These are phyloP conservation scores for Bruguiera gymnorhiza DNA, from an alignment of 345 rosid species.

Conservation along the genomic window DNA sequence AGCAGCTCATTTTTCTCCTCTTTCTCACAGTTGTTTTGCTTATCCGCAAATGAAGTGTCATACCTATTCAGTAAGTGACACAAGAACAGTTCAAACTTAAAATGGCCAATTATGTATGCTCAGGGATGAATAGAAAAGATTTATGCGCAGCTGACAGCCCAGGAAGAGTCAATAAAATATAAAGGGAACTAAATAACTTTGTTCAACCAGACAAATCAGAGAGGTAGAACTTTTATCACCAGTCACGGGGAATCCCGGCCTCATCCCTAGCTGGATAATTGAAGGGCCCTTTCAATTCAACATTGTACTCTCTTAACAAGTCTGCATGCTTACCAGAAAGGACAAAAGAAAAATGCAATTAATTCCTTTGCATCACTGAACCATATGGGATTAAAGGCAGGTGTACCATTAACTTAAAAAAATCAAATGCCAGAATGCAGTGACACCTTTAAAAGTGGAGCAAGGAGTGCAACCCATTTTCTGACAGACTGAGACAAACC, in stretches of 20 bases:
- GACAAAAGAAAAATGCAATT: constrained; percentile 8
- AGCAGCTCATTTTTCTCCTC: constrained; percentile 36
- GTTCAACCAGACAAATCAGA: not conserved
- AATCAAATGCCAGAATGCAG: constrained; percentile 1
- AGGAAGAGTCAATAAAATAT: not conserved
- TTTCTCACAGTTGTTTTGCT: constrained; percentile 26
- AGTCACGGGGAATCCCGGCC: constrained; percentile 89
- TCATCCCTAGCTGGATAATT: constrained; percentile 82
- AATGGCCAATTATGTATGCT: not conserved
- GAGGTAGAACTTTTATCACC: constrained; percentile 39
- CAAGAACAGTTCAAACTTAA: not conserved
- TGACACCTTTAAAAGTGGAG: constrained; percentile 76
- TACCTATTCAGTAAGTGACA: constrained; percentile 48
- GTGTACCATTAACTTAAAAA: not conserved
- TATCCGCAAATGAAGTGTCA: constrained; percentile 39
- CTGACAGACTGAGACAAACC: constrained; percentile 74
- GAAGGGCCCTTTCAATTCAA: constrained; percentile 91
- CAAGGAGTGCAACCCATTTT: constrained; percentile 64
- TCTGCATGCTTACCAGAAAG: constrained; percentile 35
- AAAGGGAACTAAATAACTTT: not conserved
- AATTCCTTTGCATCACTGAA: constrained; percentile 4
- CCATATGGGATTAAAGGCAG: not conserved
- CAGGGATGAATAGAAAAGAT: not conserved
- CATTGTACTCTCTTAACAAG: constrained; percentile 64
- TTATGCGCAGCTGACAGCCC: not conserved